phyloP scores from a whole-genome alignment of 139 green algal genomes.

The Haematococcus lacustris region DNA sequence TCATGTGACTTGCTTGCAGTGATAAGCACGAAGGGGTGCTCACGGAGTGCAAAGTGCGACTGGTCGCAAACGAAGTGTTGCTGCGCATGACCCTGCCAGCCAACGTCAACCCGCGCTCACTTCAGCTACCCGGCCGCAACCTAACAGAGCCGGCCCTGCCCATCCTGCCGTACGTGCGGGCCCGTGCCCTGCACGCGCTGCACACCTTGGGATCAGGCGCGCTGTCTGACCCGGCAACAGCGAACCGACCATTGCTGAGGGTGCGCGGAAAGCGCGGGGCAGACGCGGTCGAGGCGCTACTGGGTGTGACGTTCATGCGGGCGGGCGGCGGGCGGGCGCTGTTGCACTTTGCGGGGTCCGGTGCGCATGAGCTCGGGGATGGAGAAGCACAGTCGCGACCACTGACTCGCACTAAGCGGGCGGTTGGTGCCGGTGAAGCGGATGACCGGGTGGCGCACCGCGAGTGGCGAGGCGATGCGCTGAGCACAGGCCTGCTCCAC shows the following conservation, averaged over 20 bases:
- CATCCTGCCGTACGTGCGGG: conserved; percentile 6
- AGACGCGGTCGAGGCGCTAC: conserved; percentile 7
- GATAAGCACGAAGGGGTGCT: conserved; percentile 9
- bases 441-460: no score
- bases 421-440: no score
- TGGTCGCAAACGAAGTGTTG: conserved; percentile 9
- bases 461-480: no score
- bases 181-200: background rate
- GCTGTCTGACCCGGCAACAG: background rate
- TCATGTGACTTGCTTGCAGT: background rate
- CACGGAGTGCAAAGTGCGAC: conserved; percentile 7
- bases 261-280: background rate
- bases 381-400: no score
- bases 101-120: no score
- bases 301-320: conserved; percentile 1
- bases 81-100: background rate
- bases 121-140: no score
- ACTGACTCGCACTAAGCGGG: no score
- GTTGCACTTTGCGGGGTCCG: background rate
- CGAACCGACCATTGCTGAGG: background rate
- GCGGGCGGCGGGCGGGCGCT: background rate
- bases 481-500: background rate
- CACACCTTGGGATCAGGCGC: background rate
- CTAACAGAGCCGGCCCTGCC: no score
- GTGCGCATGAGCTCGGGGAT: no score